Evolutionary conservation across 2,329 filamentous ascomycete genomes (phyloP).

Genomic region (Alternaria ventricosa): DNA sequence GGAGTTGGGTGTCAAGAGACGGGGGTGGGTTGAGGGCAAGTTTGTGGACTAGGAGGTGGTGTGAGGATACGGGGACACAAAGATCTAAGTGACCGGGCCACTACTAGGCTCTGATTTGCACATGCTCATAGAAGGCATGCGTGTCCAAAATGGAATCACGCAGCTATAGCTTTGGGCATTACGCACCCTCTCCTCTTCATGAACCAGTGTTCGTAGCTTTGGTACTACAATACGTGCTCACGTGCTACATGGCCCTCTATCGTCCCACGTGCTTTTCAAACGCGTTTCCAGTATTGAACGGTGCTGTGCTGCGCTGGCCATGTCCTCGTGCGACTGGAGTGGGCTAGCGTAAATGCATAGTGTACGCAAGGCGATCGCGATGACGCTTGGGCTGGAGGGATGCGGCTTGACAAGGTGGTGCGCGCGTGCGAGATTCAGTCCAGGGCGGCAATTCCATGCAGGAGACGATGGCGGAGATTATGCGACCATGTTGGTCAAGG

Average conservation of each 20-base stretch:
- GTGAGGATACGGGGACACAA: not conserved
- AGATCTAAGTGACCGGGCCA: not conserved
- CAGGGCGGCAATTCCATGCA: not conserved
- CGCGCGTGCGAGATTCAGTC: constrained; percentile 5
- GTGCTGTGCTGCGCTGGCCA: not conserved
- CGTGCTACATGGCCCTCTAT: not conserved
- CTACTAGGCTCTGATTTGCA: not conserved
- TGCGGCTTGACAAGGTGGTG: constrained; percentile 7
- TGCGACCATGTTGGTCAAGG: constrained; percentile 18
- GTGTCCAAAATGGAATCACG: not conserved
- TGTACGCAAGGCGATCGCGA: constrained; percentile 20
- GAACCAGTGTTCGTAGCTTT: too few relatives aligned
- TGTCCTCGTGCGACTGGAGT: not conserved
- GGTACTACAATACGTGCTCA: not conserved
- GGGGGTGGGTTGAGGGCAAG: constrained; percentile 78
- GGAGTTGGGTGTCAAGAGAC: constrained; percentile 88
- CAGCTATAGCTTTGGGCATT: not conserved
- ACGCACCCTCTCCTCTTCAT: not conserved
- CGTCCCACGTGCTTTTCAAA: not conserved
- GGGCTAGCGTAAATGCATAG: constrained; percentile 8
- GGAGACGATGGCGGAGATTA: constrained; percentile 10
- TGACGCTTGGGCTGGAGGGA: constrained; percentile 35
- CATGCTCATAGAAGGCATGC: not conserved
- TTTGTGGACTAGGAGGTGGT: constrained; percentile 52
- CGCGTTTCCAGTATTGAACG: not conserved